phyloP scores from a whole-genome alignment of 2,329 filamentous ascomycete species.

The Alternaria panax region DNA sequence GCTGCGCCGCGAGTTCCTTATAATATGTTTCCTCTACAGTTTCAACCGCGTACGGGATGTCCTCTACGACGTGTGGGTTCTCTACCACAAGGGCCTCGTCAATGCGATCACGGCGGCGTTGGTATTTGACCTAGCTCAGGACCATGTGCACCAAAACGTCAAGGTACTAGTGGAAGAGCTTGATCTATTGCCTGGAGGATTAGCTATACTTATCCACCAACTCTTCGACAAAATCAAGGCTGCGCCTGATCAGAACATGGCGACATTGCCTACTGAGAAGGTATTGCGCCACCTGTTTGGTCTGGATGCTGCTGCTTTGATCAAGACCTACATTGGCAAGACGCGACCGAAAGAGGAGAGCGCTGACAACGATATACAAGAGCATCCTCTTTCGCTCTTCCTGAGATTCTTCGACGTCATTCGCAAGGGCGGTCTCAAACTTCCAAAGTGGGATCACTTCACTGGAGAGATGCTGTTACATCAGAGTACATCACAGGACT shows the following conservation, averaged over 20 bases:
- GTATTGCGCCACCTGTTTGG: slow-evolving; percentile 15
- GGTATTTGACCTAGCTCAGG: slow-evolving; percentile 25
- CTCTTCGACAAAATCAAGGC: slow-evolving; percentile 3
- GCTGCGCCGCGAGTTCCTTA: slow-evolving; percentile 20
- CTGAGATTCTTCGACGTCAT: slow-evolving; percentile 19
- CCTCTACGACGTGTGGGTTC: slow-evolving; percentile 17
- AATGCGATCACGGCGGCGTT: slow-evolving; percentile 20
- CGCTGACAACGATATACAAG: neutral
- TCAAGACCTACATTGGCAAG: neutral
- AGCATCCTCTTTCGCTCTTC: slow-evolving; percentile 11
- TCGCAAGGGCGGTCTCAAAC: slow-evolving; percentile 3
- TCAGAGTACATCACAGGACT: slow-evolving; percentile 8
- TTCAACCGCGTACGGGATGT: slow-evolving; percentile 19
- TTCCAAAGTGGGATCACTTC: slow-evolving; percentile 21
- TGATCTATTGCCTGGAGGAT: neutral
- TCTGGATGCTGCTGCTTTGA: slow-evolving; percentile 5
- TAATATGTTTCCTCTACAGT: slow-evolving; percentile 28
- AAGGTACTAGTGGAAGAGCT: slow-evolving; percentile 16
- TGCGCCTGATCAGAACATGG: neutral
- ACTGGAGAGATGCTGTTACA: slow-evolving; percentile 15
- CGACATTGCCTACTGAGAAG: neutral
- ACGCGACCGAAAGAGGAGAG: neutral
- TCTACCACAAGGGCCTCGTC: slow-evolving; percentile 13
- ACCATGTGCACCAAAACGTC: slow-evolving; percentile 20
- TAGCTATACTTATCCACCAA: slow-evolving; percentile 8